Conservation (phyloP, 2,329 filamentous ascomycete genomes). For the Arthrinium puccinioides region DNA sequence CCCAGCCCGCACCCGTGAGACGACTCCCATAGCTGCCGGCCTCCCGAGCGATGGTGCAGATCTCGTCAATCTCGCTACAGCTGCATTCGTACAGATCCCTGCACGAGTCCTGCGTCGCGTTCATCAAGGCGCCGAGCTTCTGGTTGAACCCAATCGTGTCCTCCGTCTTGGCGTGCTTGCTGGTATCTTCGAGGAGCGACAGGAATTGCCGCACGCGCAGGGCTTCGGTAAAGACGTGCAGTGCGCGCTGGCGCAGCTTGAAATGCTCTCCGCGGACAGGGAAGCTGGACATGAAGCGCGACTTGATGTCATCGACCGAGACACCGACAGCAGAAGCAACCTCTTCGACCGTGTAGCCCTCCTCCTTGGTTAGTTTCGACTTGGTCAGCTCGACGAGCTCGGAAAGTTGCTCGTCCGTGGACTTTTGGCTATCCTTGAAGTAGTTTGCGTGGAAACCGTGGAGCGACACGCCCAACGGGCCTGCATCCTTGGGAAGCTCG, state of each 20-base stretch:
- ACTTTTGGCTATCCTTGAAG: constrained; percentile 49
- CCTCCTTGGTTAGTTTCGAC: constrained; percentile 64
- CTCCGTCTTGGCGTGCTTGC: constrained; percentile 32
- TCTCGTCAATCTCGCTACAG: constrained; percentile 82
- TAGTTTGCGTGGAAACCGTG: constrained; percentile 82
- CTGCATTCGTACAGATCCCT: constrained; percentile 85
- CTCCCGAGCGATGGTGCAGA: constrained; percentile 70
- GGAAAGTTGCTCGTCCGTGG: constrained; percentile 60
- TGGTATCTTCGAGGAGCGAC: constrained; percentile 57
- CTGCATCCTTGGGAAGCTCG: constrained; percentile 66
- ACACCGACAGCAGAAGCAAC: constrained; percentile 67
- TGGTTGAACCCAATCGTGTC: constrained; percentile 56
- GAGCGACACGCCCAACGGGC: constrained; percentile 75
- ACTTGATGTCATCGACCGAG: constrained; percentile 63
- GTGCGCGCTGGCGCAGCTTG: constrained; percentile 77
- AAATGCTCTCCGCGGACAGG: constrained; percentile 83
- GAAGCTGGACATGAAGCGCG: constrained; percentile 78
- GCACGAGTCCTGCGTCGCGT: constrained; percentile 83
- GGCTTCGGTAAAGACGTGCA: constrained; percentile 89
- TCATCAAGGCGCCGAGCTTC: constrained; percentile 75
- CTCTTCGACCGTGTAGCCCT: constrained; percentile 84
- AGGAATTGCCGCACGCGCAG: constrained; percentile 80
- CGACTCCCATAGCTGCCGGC: constrained; percentile 80
- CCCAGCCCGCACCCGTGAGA: constrained; percentile 92
- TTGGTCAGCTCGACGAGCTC: constrained; percentile 64